Evolutionary conservation across 2,329 filamentous ascomycete genomes (phyloP).

Genomic region (Sordariomycetes sp.): DNA sequence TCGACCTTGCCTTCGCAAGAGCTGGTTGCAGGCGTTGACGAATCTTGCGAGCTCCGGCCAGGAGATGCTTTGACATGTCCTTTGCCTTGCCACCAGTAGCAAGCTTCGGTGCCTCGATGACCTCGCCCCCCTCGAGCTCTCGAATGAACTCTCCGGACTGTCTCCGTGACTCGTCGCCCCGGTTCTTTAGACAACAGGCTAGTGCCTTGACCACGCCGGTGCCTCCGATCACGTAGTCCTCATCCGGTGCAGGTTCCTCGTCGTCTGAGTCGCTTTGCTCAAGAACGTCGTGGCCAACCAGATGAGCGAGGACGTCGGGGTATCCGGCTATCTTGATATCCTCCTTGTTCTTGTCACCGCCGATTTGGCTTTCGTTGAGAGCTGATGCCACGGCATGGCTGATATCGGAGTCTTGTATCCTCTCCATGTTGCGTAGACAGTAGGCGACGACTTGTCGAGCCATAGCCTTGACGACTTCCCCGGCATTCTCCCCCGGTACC

Average conservation of each 20-base stretch:
- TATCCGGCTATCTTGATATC: conserved; percentile 32
- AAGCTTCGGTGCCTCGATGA: conserved; percentile 29
- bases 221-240: conserved; percentile 92
- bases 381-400: conserved; percentile 34
- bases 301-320: conserved; percentile 76
- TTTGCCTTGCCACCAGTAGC: conserved; percentile 56
- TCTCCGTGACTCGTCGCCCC: conserved; percentile 49
- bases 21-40: conserved; percentile 74
- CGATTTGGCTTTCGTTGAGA: conserved; percentile 25
- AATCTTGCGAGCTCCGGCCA: conserved; percentile 84
- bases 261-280: conserved; percentile 42
- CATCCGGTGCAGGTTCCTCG: conserved; percentile 66
- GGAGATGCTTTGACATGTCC: conserved; percentile 85
- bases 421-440: conserved; percentile 84
- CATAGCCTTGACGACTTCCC: conserved; percentile 83
- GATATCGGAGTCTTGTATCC: conserved; percentile 58
- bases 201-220: conserved; percentile 93
- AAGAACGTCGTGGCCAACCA: conserved; percentile 63
- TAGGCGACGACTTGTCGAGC: conserved; percentile 94
- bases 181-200: conserved; percentile 80
- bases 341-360: conserved; percentile 3
- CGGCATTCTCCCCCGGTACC: conserved; percentile 70
- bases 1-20: conserved; percentile 62
- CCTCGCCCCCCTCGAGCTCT: conserved; percentile 41
- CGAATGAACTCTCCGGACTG: conserved; percentile 43